Base-by-base conservation (phyloP, 805 yeast genomes). In the Metschnikowia lunata region DNA sequence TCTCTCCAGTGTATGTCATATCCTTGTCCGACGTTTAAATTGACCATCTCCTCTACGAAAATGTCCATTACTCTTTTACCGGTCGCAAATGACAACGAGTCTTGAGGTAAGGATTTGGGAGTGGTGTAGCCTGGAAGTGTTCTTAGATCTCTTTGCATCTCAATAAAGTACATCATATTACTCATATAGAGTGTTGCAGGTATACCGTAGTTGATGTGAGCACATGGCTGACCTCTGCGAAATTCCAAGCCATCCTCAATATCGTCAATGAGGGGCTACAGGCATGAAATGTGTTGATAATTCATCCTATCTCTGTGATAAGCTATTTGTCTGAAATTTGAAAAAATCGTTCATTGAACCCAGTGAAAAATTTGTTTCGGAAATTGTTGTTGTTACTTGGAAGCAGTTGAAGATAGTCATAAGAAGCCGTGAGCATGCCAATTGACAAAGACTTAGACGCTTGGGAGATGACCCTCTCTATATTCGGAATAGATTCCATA, bases 1-100 rank as follows among this genome's bases (percentile, higher is more conserved):
- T 88, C 96, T 49, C 97, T 71, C 97, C 97, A 90, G 61, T 82
- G 84, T 15, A 90, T 73, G 55, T 90, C 98, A 47, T 85, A 63
- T 0, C 96, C 95, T 67, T 90, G 98, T 6, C 98, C 98, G 37
- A 85, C 73, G 60, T 90, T 97, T 45, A 90, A 65, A 56, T 85
- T 82, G 41, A 86, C 61, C 79, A 90, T 71, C 55, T 90, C 97
- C 40, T 85, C 85, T 47, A 79, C 71, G 47, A 82, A 74, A 1
- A 82, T 72, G 15, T 59, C 59, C 55, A 61, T 51, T n/a, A 47
- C 34, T 7, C 33, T 32, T 11, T 33, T 39, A 11, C 29, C 8
- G 4, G 33, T 38, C 8, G 39, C 27, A 9, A 42, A 30, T 11
- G 23, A 32, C 26, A 28, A 8, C 4, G 30, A 37, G 18, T 39